A percentile compares a stretch with the other conserved stretches of the same genome.
Conservation (phyloP, 345 rosid species). For the Noccaea caerulescens region DNA sequence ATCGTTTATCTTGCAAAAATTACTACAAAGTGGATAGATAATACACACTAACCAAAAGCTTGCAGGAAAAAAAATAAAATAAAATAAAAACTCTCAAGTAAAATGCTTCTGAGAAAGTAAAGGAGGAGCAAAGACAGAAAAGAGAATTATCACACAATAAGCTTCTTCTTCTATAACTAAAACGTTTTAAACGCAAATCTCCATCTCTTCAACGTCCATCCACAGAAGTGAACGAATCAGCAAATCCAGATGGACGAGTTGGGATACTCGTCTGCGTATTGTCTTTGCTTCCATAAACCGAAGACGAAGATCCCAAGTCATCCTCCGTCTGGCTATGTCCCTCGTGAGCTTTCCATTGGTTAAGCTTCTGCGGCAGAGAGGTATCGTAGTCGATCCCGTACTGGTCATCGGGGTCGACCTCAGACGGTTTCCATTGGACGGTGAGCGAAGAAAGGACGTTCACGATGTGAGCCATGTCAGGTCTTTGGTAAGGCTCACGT, state of each 20-base stretch:
- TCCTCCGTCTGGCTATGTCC: slow-evolving; percentile 55
- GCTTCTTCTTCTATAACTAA: slow-evolving; percentile 33
- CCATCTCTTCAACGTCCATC: slow-evolving; percentile 69
- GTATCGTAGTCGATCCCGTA: slow-evolving; percentile 71
- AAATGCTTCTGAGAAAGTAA: slow-evolving; percentile 11
- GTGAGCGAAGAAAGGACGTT: slow-evolving; percentile 75
- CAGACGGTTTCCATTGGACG: slow-evolving; percentile 73
- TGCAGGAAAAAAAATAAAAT: neutral
- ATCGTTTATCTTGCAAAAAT: slow-evolving; percentile 30
- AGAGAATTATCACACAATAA: slow-evolving; percentile 23
- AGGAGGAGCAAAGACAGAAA: neutral
- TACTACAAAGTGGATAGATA: slow-evolving; percentile 29
- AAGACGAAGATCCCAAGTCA: slow-evolving; percentile 54
- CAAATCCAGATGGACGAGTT: slow-evolving; percentile 80
- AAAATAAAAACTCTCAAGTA: slow-evolving; percentile 4
- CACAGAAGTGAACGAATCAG: slow-evolving; percentile 79
- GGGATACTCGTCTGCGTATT: slow-evolving; percentile 89
- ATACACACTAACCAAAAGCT: slow-evolving; percentile 36
- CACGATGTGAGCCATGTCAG: slow-evolving; percentile 81
- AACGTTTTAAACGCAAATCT: slow-evolving; percentile 10
- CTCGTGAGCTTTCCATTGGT: slow-evolving; percentile 75
- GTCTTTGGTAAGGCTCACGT: slow-evolving; percentile 84
- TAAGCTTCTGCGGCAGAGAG: slow-evolving; percentile 71
- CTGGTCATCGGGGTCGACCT: slow-evolving; percentile 61
- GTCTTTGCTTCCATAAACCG: slow-evolving; percentile 51